phyloP scores from a whole-genome alignment of 371 early-diverging fungal species.

The Basidiobolus meristosporus region DNA sequence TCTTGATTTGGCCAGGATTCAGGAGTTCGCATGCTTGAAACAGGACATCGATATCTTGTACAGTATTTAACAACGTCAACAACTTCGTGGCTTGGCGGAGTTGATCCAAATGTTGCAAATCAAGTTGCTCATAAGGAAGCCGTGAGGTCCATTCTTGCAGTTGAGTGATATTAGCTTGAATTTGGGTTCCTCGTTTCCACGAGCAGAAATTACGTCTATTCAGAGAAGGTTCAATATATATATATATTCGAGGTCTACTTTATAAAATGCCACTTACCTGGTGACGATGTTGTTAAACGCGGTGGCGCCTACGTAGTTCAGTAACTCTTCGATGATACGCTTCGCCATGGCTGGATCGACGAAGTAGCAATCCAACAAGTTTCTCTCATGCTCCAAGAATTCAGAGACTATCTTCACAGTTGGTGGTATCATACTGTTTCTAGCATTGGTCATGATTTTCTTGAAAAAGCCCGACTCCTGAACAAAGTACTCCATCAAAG shows the following conservation, averaged over 20 bases:
- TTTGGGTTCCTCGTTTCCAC: conserved; percentile 89
- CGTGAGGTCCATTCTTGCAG: conserved; percentile 97
- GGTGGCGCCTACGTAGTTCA: conserved; percentile 76
- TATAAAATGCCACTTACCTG: too few relatives aligned
- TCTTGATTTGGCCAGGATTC: conserved; percentile 86
- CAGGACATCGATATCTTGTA: conserved; percentile 82
- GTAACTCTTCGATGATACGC: conserved; percentile 36
- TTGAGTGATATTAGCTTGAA: conserved; percentile 93
- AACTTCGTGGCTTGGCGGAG: conserved; percentile 89
- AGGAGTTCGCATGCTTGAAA: conserved; percentile 90
- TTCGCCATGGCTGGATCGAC: conserved; percentile 56
- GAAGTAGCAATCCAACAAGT: conserved; percentile 87
- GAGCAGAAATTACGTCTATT: conserved; percentile 65
- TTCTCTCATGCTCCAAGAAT: conserved; percentile 76
- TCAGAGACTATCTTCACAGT: too few relatives aligned
- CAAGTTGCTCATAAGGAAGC: conserved; percentile 74
- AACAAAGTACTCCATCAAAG: conserved; percentile 74
- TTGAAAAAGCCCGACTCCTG: conserved; percentile 77
- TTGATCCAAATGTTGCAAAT: conserved; percentile 83
- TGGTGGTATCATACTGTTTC: conserved; percentile 83
- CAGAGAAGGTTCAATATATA: too few relatives aligned
- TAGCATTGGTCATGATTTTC: conserved; percentile 60
- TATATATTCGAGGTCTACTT: too few relatives aligned
- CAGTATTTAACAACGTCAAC: conserved; percentile 72
- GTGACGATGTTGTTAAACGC: conserved; percentile 91